Evolutionary conservation across 1,139 yeast genomes (phyloP), one percentile per base, ranked within the genome.

Genomic region (Blastobotrys buckinghamii): DNA sequence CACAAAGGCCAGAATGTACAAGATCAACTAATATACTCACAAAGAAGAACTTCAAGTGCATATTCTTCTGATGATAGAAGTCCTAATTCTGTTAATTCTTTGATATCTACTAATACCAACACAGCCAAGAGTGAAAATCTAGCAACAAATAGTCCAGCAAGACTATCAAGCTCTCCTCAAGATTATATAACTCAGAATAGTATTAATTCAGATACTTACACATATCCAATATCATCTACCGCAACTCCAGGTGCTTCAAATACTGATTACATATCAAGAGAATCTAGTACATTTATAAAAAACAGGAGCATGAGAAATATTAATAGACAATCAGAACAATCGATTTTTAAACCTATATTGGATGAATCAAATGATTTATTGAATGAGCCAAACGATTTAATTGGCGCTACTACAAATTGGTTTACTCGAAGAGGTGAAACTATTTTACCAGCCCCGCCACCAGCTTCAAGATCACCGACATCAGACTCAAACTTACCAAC

Each of bases 341-440:
- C 42, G 9, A 29, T 36, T 32, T 44, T 47, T 29, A 27, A 46
- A 19, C 49, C 46, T 2, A n/a, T 45, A 4, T 16, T 45, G 13
- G 49, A 30, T 16, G 45, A 29, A 19, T 42, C 44, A 6, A 42
- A 42, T 17, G 36, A 36, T 19, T 32, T 45, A 20, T 45, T 45
- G 24, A 37, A 30, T 12, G n/a, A n/a, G n/a, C 35, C 37, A 26
- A 27, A 26, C 16, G 42, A n/a, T n/a, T n/a, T n/a, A n/a, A n/a
- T n/a, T n/a, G n/a, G n/a, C n/a, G n/a, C n/a, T n/a, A n/a, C n/a
- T n/a, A n/a, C 47, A 19, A 24, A 34, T 24, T 44, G 47, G 47
- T 44, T 44, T 37, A 37, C 39, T 26, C 34, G 34, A 3, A 20
- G 22, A 7, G 33, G 26, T n/a, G 17, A n/a, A 7, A 37, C 7